Base-by-base conservation (phyloP, 2,329 filamentous ascomycete species). In the Ophiobolus disseminans region DNA sequence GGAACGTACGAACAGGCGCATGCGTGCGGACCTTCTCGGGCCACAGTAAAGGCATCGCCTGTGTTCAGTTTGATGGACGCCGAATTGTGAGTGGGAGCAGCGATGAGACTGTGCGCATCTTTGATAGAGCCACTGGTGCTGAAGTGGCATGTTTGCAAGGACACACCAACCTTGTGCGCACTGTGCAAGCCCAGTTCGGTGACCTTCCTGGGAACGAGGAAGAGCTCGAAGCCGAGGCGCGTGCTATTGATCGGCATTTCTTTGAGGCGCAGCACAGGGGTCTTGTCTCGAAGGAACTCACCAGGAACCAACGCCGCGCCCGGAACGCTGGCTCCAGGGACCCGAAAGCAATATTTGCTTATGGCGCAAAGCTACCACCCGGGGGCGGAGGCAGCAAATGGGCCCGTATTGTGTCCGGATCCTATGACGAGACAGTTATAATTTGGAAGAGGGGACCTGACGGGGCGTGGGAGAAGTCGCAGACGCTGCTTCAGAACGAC, bases 81-180 rank as follows among this genome's bases (percentile, higher is more conserved):
- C 85, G 94, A 16, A 95, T 99, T 55, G 91, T 99, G 41, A 97
- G 91, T 62, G 94, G 94, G 2, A 97, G 92, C 72, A 97, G 92
- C 62, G 94, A 99, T 72, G 91, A 95, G 68, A 92, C 94, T 31
- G 91, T 99, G 23, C 91, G 94, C 60, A 94, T 99, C 16, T 99
- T 96, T 70, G 94, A 97, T 69, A 87, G 89, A 35, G 82, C 84
- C 36, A 91, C 91, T 0, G 89, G 89, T 3, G 86, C 94, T 9
- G 92, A 97, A 72, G 91, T 97, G 5, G 93, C 92, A 13, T 93
- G 89, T 65, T 80, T 99, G 7, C 82, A 86, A 40, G 89, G 89
- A 9, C 94, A 99, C 68, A 81, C 79, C 3, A 89, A 90, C 58
- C 83, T 99, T 14, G 94, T 99, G 19, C 86, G 94, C 30, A 97